Base-by-base conservation (phyloP, 2,329 filamentous ascomycete species). In the Fusarium luffae region DNA sequence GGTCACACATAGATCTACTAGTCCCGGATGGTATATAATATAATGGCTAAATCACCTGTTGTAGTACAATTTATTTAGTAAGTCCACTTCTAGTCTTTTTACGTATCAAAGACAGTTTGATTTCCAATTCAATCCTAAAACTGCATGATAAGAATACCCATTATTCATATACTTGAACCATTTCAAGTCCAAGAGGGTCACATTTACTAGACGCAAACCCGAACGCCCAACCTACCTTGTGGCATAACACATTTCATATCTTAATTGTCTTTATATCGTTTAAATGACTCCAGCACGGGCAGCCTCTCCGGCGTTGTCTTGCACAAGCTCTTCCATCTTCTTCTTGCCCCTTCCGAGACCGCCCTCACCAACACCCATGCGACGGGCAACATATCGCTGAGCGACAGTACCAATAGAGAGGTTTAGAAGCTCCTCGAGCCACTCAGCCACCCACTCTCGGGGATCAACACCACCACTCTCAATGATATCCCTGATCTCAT, bases 361-460 rank as follows among this genome's bases (percentile, higher is more conserved):
- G 13, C 92, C 92, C 79, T 97, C 93, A 14, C 95, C 95, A 12
- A 99, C 95, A 14, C 96, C 95, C 96, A 99, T 99, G 59, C 96
- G 86, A 66, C 92, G 89, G 7, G 96, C 95, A 21, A 99, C 96
- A 78, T 99, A 99, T 69, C 94, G 86, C 85, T 99, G 96, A 4
- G 96, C 96, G 5, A 98, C 91, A 10, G 97, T 84, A 19, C 96
- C 95, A 1, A 97, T 88, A 5, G 90, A 88, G 50, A 98, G 83
- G 42, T 85, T 89, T 32, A 99, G 85, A 0, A 90, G 83, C 82
- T 98, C 95, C 82, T 98, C 95, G 48, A 99, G 87, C 96, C 96
- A 99, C 80, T 98, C 96, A 5, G 94, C 92, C 40, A 97, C 93
- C 96, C 96, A 99, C 79, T 99, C 96, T 61, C 96, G 87, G 1